A percentile compares a stretch with the other conserved stretches of the same genome.
These are phyloP conservation scores for Aureobasidium sp. DNA, from an alignment of 2,329 filamentous ascomycete species.

Conservation along the genomic window DNA sequence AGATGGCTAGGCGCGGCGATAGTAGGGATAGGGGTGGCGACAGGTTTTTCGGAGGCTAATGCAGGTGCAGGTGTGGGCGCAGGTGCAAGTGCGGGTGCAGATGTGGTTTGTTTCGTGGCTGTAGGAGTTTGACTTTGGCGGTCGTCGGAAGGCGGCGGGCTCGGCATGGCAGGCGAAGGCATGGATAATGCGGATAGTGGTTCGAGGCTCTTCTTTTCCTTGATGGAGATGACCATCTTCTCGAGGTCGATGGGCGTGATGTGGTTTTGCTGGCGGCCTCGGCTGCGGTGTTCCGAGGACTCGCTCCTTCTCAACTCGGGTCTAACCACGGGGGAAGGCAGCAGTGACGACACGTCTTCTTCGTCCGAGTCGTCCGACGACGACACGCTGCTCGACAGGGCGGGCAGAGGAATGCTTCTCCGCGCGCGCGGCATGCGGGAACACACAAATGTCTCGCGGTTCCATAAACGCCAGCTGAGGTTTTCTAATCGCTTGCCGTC, in stretches of 20 bases:
- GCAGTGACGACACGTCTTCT: slow-evolving; percentile 32
- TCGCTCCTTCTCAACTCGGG: slow-evolving; percentile 66
- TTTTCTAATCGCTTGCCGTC: slow-evolving; percentile 91
- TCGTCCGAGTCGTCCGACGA: slow-evolving; percentile 40
- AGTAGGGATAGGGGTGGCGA: slow-evolving; percentile 21
- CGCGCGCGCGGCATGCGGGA: slow-evolving; percentile 20
- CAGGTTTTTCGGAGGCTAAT: neutral
- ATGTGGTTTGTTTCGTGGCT: slow-evolving; percentile 14
- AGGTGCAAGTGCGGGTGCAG: slow-evolving; percentile 22
- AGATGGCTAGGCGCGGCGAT: slow-evolving; percentile 35
- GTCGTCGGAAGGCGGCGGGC: neutral
- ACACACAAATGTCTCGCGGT: slow-evolving; percentile 56
- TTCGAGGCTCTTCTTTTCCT: slow-evolving; percentile 68
- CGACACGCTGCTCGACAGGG: slow-evolving; percentile 40
- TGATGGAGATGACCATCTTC: slow-evolving; percentile 89
- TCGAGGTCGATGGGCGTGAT: slow-evolving; percentile 89
- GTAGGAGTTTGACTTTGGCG: slow-evolving; percentile 12
- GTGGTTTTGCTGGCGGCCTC: slow-evolving; percentile 66
- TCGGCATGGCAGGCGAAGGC: slow-evolving; percentile 16
- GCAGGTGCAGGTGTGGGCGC: neutral
- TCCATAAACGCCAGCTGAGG: slow-evolving; percentile 93
- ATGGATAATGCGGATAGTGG: slow-evolving; percentile 43
- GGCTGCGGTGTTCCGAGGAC: slow-evolving; percentile 62
- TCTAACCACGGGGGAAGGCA: slow-evolving; percentile 41
- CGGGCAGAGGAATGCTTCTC: slow-evolving; percentile 31